phyloP scores from a whole-genome alignment of 73 alveolate species.

The Symbiodinium pilosum region DNA sequence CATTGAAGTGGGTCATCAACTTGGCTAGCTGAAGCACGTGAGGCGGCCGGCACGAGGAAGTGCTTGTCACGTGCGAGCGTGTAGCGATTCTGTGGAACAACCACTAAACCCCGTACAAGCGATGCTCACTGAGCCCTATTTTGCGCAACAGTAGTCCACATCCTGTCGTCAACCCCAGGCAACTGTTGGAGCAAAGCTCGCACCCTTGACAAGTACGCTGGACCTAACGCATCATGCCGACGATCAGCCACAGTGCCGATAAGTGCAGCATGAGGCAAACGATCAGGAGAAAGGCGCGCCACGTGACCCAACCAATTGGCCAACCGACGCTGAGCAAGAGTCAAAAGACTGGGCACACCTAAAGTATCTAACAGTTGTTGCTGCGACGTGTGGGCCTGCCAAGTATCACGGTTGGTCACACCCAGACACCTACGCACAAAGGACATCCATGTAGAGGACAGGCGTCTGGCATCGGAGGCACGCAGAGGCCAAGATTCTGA shows the following conservation, averaged over 20 bases:
- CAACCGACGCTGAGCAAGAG: background rate
- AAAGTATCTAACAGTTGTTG: background rate
- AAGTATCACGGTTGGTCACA: background rate
- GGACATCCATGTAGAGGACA: background rate
- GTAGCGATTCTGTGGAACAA: background rate
- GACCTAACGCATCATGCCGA: too few relatives aligned
- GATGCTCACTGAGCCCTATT: background rate
- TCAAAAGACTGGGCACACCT: background rate
- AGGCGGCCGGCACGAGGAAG: too few relatives aligned
- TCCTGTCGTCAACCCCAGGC: background rate
- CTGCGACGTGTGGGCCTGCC: background rate
- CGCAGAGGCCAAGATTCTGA: background rate
- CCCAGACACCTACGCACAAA: background rate
- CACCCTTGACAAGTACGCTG: background rate
- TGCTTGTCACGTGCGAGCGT: background rate
- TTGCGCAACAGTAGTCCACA: background rate
- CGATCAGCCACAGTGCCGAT: background rate
- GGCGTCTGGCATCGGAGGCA: background rate
- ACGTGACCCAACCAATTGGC: background rate
- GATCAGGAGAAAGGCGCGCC: background rate
- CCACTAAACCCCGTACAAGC: background rate
- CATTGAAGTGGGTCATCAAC: too few relatives aligned
- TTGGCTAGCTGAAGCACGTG: too few relatives aligned
- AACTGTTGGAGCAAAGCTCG: background rate
- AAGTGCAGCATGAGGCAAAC: background rate